Percentiles rank a stretch among this genome's conserved stretches.
Evolutionary conservation across 768 basidiomycete species (phyloP).

Genomic region (Panus rudis): DNA sequence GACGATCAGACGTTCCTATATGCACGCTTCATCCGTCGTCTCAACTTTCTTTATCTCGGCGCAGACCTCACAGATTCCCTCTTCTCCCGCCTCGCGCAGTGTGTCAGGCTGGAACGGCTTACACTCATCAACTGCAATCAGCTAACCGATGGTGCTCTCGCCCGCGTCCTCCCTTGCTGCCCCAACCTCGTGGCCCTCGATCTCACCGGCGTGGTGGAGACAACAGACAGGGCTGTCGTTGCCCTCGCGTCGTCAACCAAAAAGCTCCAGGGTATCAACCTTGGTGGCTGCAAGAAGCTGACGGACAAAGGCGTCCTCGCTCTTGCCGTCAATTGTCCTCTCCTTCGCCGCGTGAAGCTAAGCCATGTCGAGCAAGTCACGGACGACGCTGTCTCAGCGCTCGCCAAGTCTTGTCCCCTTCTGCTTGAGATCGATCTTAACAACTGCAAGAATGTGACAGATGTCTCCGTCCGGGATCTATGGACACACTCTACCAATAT

Average conservation of each 20-base stretch:
- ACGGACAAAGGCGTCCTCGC: constrained; percentile 73
- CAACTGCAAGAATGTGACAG: constrained; percentile 70
- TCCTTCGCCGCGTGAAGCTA: constrained; percentile 86
- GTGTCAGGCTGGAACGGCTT: constrained; percentile 80
- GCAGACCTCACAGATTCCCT: constrained; percentile 66
- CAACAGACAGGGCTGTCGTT: constrained; percentile 65
- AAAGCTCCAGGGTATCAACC: constrained; percentile 87
- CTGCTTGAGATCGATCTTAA: constrained; percentile 94
- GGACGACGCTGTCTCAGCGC: constrained; percentile 64
- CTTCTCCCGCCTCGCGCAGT: constrained; percentile 62
- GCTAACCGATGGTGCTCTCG: constrained; percentile 58
- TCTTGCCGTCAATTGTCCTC: constrained; percentile 65
- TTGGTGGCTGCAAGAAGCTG: constrained; percentile 75
- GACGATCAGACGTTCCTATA: constrained; percentile 80
- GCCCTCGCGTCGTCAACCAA: constrained; percentile 63
- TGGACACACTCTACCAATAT: constrained; percentile 78
- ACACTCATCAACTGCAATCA: constrained; percentile 75
- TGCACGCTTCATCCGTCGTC: constrained; percentile 77
- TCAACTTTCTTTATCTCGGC: constrained; percentile 79
- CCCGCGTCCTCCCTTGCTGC: constrained; percentile 58
- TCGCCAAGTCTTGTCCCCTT: constrained; percentile 75
- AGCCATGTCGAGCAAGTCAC: constrained; percentile 71
- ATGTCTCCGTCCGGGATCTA: constrained; percentile 72
- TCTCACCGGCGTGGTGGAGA: constrained; percentile 63
- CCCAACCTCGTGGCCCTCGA: constrained; percentile 83